Evolutionary conservation across 352 stramenopile species (phyloP).

Genomic region (Peronosclerospora sorghi): DNA sequence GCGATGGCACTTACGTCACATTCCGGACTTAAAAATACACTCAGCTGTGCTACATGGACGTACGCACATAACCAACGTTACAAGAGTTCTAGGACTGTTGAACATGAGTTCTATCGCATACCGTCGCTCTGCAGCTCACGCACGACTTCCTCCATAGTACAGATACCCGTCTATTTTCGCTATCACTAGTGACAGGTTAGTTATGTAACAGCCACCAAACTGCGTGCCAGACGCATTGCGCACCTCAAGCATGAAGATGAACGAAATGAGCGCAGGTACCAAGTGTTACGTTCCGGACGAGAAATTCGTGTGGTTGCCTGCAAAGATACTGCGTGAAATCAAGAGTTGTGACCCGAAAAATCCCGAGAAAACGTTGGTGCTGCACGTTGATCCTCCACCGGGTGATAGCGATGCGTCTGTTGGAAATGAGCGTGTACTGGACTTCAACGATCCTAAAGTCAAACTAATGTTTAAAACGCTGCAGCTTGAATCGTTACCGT

Average conservation of each 20-base stretch:
- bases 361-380: slow-evolving; percentile 42
- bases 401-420: slow-evolving; percentile 9
- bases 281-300: slow-evolving; percentile 82
- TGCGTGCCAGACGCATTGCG: slow-evolving; percentile 5
- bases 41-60: slow-evolving; percentile 40
- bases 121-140: slow-evolving; percentile 66
- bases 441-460: slow-evolving; percentile 64
- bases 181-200: background rate
- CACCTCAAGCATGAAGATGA: slow-evolving; percentile 8
- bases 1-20: slow-evolving; percentile 73
- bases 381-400: slow-evolving; percentile 37
- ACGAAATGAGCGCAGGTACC: slow-evolving; percentile 32
- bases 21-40: slow-evolving; percentile 59
- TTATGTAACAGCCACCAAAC: slow-evolving; percentile 1
- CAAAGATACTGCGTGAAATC: slow-evolving; percentile 55
- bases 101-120: slow-evolving; percentile 9
- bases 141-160: slow-evolving; percentile 56
- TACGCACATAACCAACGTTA: background rate
- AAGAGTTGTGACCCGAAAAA: slow-evolving; percentile 38
- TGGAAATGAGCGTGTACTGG: slow-evolving; percentile 41
- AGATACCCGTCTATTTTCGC: no score
- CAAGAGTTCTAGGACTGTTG: background rate
- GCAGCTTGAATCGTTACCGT: slow-evolving; percentile 62
- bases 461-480: slow-evolving; percentile 47
- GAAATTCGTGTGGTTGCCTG: slow-evolving; percentile 63